These are phyloP conservation scores for Pseudogymnoascus pannorum DNA, from an alignment of 2,329 filamentous ascomycete genomes.

Conservation along the genomic window DNA sequence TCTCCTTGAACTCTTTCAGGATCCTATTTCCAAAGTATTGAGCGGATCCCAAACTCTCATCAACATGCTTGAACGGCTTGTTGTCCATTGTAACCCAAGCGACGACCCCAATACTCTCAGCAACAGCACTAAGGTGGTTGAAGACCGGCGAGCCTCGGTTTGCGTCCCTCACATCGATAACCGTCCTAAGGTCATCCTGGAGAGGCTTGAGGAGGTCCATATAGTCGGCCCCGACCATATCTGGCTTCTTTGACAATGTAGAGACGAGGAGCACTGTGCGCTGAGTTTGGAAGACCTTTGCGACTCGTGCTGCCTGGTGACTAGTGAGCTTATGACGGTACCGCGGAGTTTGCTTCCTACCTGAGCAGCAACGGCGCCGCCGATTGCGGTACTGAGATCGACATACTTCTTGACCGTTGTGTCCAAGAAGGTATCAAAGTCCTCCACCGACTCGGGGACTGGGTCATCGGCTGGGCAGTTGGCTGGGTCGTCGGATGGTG, in stretches of 20 bases:
- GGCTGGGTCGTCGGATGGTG: constrained; percentile 46
- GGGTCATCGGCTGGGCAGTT: constrained; percentile 46
- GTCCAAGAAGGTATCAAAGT: constrained; percentile 75
- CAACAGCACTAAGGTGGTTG: constrained; percentile 77
- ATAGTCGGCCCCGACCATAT: constrained; percentile 54
- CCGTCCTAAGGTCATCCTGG: constrained; percentile 71
- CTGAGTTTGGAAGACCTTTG: constrained; percentile 70
- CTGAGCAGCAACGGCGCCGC: constrained; percentile 73
- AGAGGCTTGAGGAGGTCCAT: constrained; percentile 80
- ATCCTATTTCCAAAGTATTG: constrained; percentile 95
- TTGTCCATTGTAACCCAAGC: constrained; percentile 83
- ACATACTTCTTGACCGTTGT: constrained; percentile 71
- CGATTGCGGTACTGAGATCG: constrained; percentile 68
- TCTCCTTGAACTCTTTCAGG: constrained; percentile 82
- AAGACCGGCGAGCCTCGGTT: constrained; percentile 70
- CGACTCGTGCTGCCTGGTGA: constrained; percentile 43
- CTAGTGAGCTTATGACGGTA: constrained; percentile 15
- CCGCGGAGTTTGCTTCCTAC: constrained; percentile 36
- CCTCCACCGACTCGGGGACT: constrained; percentile 71
- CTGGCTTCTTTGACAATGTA: constrained; percentile 87
- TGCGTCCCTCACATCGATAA: constrained; percentile 72
- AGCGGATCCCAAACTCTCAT: constrained; percentile 72
- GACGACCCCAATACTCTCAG: constrained; percentile 81
- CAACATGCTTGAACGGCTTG: constrained; percentile 79
- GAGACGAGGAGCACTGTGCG: constrained; percentile 81